Conservation (phyloP, 352 stramenopile species). For the Phytophthora sojae region DNA sequence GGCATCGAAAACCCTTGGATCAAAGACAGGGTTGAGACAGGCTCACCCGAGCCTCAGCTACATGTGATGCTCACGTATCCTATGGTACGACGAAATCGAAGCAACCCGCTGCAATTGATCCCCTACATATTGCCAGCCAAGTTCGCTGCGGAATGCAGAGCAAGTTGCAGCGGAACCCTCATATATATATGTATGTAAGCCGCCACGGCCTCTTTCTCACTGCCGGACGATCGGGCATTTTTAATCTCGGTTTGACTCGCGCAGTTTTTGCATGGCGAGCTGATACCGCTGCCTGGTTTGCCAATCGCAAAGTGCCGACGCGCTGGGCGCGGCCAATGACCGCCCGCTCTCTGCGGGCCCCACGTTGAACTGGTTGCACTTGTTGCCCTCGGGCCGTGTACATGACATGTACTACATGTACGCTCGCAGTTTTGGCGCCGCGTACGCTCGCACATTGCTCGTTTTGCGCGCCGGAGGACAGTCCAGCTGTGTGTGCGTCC, state of each 20-base stretch:
- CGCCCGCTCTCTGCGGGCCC: conserved; percentile 11
- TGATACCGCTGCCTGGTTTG: conserved; percentile 10
- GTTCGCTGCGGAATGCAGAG: background rate
- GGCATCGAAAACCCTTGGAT: background rate
- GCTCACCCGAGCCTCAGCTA: background rate
- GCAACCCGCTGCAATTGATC: background rate
- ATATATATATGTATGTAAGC: background rate
- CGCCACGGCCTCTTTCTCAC: background rate
- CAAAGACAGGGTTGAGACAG: conserved; percentile 17
- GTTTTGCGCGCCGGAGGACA: conserved; percentile 26
- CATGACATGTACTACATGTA: too few relatives aligned
- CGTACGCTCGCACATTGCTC: conserved; percentile 37
- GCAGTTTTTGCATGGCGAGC: conserved; percentile 5
- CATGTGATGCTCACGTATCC: background rate
- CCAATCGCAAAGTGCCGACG: conserved; percentile 15
- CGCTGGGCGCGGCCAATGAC: conserved; percentile 12
- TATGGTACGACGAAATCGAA: background rate
- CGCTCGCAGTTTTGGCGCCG: conserved; percentile 6
- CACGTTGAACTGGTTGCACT: conserved; percentile 13
- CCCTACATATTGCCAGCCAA: background rate
- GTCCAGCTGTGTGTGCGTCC: conserved; percentile 11
- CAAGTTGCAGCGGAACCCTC: background rate
- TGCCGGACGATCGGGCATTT: background rate
- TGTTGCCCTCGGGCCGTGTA: background rate
- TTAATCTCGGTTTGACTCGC: conserved; percentile 12